These are phyloP conservation scores for Xylariaceae sp. DNA, from an alignment of 2,329 filamentous ascomycete species.

Conservation along the genomic window DNA sequence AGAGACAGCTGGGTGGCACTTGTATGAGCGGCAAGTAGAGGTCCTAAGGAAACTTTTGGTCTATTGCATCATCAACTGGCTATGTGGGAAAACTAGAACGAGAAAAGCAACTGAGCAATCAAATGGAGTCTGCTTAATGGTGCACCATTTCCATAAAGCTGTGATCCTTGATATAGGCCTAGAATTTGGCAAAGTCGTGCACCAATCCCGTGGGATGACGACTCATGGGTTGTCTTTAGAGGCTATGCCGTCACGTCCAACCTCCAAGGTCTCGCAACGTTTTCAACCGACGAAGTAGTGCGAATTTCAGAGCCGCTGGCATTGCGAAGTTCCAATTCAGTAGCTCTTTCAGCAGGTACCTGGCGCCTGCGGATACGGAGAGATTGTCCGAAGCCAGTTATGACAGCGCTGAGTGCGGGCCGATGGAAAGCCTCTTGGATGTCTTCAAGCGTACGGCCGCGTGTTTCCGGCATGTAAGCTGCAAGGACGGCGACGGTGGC, in stretches of 20 bases:
- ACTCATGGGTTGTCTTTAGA: too few species aligned
- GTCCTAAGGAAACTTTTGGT: too few species aligned
- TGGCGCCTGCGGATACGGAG: constrained; percentile 10
- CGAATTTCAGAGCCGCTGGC: constrained; percentile 18
- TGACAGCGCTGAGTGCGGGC: constrained; percentile 22
- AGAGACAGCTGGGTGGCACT: too few species aligned
- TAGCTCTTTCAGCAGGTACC: constrained; percentile 17
- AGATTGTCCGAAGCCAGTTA: neutral
- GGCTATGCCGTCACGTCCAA: constrained; percentile 28
- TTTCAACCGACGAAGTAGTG: constrained; percentile 26
- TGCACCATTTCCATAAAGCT: too few species aligned
- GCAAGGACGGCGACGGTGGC: constrained; percentile 48
- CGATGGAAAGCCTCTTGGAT: constrained; percentile 55
- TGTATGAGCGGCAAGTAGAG: too few species aligned
- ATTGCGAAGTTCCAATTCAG: constrained; percentile 26
- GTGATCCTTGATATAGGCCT: too few species aligned
- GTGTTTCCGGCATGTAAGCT: constrained; percentile 58
- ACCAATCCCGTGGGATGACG: too few species aligned
- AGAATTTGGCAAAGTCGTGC: too few species aligned
- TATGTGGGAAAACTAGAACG: too few species aligned
- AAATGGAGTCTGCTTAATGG: too few species aligned
- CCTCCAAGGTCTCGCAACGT: constrained; percentile 26
- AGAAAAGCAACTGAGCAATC: too few species aligned
- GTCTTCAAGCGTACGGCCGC: constrained; percentile 54
- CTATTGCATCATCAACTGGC: too few species aligned